Base-by-base conservation (phyloP, 2,329 filamentous ascomycete genomes). In the Cercospora canescens region DNA sequence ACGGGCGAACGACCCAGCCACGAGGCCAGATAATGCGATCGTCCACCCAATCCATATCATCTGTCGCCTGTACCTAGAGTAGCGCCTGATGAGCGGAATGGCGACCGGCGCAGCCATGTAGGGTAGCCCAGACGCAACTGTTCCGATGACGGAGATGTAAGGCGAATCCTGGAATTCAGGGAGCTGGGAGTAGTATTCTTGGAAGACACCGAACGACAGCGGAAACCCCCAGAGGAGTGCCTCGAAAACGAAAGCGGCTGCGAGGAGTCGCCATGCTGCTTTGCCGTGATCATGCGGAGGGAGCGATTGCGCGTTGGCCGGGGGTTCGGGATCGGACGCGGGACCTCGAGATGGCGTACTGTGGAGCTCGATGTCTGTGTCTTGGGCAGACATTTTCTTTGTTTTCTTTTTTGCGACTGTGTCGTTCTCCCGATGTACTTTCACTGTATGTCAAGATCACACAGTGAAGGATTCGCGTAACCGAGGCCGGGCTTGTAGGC, bases 161-260 rank as follows among this genome's bases (percentile, higher is more conserved):
- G 83, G 74, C 8, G 75, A 82, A 2, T 82, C 82, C 3, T 79
- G 77, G 63, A 91, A 91, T 1, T 86, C 85, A 4, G 82, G 82
- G 65, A 88, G 82, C 1, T 81, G 84, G 37, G 81, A 84, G 75
- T 92, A 92, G 76, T 90, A 89, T 60, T 89, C 84, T 70, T 91
- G 88, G 72, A 92, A 91, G 26, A 92, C 83, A 50, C 89, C 90
- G 74, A 32, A 9, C 30, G 30, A 32, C 6, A 32, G 9, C 30
- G 6, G 30, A 32, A 32, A 32, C 6, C 30, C 6, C 39, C 85
- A 87, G 54, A 87, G 80, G 2, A 86, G 75, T 28, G 81, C 82
- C 73, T 87, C 85, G 50, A 87, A 78, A 30, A 83, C 73, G 69
- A 85, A 86, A 41, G 72, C 72, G 3, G 70, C 67, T 8, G 69